Base-by-base conservation (phyloP, 208 protist species). In the Herpetomonas samuelpessoai region DNA sequence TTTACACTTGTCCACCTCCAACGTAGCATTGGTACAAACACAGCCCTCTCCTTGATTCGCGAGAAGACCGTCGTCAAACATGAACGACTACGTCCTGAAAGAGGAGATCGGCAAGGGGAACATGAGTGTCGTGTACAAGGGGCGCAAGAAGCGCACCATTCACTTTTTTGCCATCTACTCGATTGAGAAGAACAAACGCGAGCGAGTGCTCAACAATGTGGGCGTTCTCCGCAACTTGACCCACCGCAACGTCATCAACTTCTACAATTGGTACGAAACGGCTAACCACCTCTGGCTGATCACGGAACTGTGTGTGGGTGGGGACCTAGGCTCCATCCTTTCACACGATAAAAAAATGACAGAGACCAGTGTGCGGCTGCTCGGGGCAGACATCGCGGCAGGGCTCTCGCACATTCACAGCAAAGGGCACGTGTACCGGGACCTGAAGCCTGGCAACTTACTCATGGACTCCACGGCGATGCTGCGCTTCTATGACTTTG, bases 221-320 rank as follows among this genome's bases (percentile, higher is more conserved):
- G 77, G 83, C 47, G 80, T 92, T 22, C 76, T 97, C 30, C 83
- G 89, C 55, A 65, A 68, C 6, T 65, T 96, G 25, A 55, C 68
- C 26, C 87, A 97, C 74, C 71, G 75, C 24, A 95, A 93, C 60
- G 68, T 98, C 10, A 81, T 98, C 16, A 68, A 91, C 39, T 98
- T 98, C 50, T 71, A 91, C 71, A 91, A 97, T 61, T 98, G 96
- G 95, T 98, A 98, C 68, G 96, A 98, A 64, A 98, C 96, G 39
- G 89, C 79, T 48, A 98, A 98, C 72, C 96, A 98, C 62, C 62
- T 98, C 35, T 98, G 96, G 96, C 71, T 98, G n/a, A 98, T 98
- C 59, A 83, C 95, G 1, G 95, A 98, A 68, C 90, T 91, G 47
- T 98, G 95, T 80, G 81, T 85, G 2, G 94, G 94, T 26, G 88